Conservation (phyloP, 208 protist species). For the Zelonia costaricensis region DNA sequence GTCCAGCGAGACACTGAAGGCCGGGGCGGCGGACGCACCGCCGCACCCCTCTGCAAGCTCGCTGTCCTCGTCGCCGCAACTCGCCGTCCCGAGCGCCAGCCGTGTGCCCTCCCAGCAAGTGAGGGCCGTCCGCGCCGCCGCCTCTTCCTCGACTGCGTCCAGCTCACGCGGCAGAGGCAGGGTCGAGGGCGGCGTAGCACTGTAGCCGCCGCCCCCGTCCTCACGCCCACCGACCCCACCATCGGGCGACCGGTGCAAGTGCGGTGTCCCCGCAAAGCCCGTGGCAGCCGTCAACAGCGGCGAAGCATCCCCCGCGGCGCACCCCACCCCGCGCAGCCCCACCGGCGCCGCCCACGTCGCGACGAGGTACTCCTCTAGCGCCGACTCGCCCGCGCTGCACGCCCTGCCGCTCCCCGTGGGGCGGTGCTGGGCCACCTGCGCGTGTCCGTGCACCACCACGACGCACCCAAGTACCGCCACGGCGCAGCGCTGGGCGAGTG, state of each 20-base stretch:
- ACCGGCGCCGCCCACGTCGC: slow-evolving; percentile 18
- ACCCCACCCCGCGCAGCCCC: too few species aligned
- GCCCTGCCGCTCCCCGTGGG: not conserved
- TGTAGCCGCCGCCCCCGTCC: not conserved
- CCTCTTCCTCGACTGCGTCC: slow-evolving; percentile 34
- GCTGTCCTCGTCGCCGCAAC: not conserved
- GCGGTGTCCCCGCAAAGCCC: too few species aligned
- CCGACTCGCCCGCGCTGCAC: not conserved
- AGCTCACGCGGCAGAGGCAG: too few species aligned
- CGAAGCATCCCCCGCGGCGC: not conserved
- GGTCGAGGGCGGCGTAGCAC: slow-evolving; percentile 1
- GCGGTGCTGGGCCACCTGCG: slow-evolving; percentile 10
- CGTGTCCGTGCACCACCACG: slow-evolving; percentile 27
- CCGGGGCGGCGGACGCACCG: not conserved
- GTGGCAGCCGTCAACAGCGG: not conserved
- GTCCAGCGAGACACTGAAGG: slow-evolving; percentile 45
- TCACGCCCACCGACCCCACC: too few species aligned
- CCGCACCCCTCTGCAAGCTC: not conserved
- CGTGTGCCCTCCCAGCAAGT: slow-evolving; percentile 35
- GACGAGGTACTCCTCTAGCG: slow-evolving; percentile 26
- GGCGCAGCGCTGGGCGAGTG: not conserved
- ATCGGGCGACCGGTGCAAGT: too few species aligned
- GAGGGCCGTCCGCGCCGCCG: slow-evolving; percentile 22
- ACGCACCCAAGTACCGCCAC: slow-evolving; percentile 31
- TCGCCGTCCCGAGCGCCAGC: slow-evolving; percentile 20